Evolutionary conservation across 2,329 filamentous ascomycete genomes (phyloP), one percentile per base, ranked within the genome.

Genomic region (Anisogramma anomala): DNA sequence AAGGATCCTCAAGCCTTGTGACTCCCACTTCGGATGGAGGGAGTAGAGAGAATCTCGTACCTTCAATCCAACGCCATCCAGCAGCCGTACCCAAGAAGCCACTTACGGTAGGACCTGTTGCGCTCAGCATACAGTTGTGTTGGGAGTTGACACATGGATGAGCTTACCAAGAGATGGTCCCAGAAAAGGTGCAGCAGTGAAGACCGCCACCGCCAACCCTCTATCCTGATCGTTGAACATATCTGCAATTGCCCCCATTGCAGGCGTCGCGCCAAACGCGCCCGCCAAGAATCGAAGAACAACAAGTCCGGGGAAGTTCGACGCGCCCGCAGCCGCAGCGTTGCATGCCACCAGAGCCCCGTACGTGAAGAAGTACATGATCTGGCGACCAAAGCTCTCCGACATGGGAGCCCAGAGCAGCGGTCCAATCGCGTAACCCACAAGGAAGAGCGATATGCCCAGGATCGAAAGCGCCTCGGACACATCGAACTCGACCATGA

Each of bases 21-120:
- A n/a, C n/a, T n/a, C n/a, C n/a, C n/a, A n/a, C n/a, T n/a, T n/a
- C n/a, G n/a, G n/a, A n/a, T n/a, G n/a, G n/a, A n/a, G n/a, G n/a
- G n/a, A n/a, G n/a, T n/a, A n/a, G n/a, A n/a, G n/a, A 23, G 22
- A 23, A 23, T 9, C 22, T 6, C 22, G 9, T 23, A 23, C 77
- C 78, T 59, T 78, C 69, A 17, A 84, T 72, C 81, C 80, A 84
- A 51, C 77, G 65, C 82, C 81, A 84, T 13, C 78, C 79, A 11
- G 67, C 69, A 2, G 68, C 65, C 55, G 77, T 67, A 8, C 76
- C 74, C 1, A 83, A 61, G 55, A 84, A 85, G 2, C 79, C 79
- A 47, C 77, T 77, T 6, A 72, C 70, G 33, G 84, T 76, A 1
- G 82, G 82, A 0, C 80, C 46, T 48, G 14, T 2, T 6, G 3